A percentile compares a stretch with the other conserved stretches of the same genome.
These are phyloP conservation scores for Myxozyma sirexii DNA, from an alignment of 805 yeast species.

Conservation along the genomic window DNA sequence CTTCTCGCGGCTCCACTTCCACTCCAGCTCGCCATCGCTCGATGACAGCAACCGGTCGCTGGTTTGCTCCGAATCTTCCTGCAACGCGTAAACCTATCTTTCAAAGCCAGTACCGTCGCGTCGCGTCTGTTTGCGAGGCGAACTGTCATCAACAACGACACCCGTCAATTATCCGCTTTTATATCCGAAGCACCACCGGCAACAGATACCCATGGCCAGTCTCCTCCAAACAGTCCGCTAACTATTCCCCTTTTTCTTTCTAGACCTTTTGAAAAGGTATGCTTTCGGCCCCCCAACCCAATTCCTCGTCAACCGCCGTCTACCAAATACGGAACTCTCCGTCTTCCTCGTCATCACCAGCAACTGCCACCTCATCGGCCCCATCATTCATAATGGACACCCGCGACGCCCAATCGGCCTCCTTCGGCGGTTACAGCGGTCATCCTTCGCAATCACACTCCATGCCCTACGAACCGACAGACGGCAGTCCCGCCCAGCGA, in stretches of 20 bases:
- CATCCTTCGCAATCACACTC: slow-evolving; percentile 14
- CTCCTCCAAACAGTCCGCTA: too few species aligned
- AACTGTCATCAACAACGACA: too few species aligned
- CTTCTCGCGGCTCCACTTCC: not conserved
- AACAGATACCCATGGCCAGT: too few species aligned
- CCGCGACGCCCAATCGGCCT: slow-evolving; percentile 25
- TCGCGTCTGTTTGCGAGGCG: too few species aligned
- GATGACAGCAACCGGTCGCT: too few species aligned
- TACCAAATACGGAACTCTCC: not conserved
- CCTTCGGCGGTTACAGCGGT: slow-evolving; percentile 20
- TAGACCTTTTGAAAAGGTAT: not conserved
- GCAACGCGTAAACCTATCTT: too few species aligned
- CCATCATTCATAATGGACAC: slow-evolving; percentile 21
- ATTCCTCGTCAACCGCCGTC: not conserved
- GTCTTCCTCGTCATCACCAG: not conserved
- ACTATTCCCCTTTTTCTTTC: too few species aligned
- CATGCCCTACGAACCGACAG: slow-evolving; percentile 19
- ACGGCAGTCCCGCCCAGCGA: slow-evolving; percentile 15
- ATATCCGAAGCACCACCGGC: not conserved
- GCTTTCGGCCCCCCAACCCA: not conserved
- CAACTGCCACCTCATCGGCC: not conserved
- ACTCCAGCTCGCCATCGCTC: not conserved
- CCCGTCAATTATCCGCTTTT: too few species aligned
- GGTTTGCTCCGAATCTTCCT: too few species aligned
- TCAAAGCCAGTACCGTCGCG: too few species aligned